A percentile compares a stretch with the other conserved stretches of the same genome.
phyloP scores from a whole-genome alignment of 1,284 basidiomycete genomes.

The Boletus semigastroideus region DNA sequence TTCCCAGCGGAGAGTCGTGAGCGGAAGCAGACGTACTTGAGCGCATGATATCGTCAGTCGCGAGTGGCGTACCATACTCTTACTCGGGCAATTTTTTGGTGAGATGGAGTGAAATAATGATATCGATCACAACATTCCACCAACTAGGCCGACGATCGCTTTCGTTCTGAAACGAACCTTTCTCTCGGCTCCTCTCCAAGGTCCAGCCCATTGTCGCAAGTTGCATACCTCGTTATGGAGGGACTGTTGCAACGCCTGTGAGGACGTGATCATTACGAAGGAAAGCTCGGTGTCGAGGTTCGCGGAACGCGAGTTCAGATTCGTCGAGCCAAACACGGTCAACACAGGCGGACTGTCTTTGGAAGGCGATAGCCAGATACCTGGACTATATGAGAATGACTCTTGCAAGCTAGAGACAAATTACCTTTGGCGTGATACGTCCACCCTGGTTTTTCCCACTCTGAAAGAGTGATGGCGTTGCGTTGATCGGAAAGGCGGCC shows the following conservation, averaged over 20 bases:
- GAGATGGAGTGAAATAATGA: slow-evolving; percentile 10
- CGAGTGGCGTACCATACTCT: background rate
- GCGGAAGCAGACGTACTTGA: background rate
- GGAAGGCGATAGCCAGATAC: slow-evolving; percentile 81
- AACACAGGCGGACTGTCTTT: slow-evolving; percentile 56
- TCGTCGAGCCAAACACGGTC: slow-evolving; percentile 94
- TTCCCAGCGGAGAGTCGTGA: slow-evolving; percentile 8
- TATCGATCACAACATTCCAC: slow-evolving; percentile 54
- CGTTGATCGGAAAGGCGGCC: slow-evolving; percentile 47
- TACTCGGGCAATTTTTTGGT: slow-evolving; percentile 5
- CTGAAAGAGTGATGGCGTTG: slow-evolving; percentile 67
- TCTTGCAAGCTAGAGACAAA: slow-evolving; percentile 3
- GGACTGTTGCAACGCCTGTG: slow-evolving; percentile 38
- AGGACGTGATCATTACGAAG: slow-evolving; percentile 78
- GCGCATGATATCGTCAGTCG: background rate
- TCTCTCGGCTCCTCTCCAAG: slow-evolving; percentile 65
- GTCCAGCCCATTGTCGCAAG: slow-evolving; percentile 45
- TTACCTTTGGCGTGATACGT: slow-evolving; percentile 98
- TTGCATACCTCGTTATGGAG: slow-evolving; percentile 47
- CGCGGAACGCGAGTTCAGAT: slow-evolving; percentile 90
- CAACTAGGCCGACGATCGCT: slow-evolving; percentile 61
- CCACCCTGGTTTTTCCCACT: slow-evolving; percentile 93
- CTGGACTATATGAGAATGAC: slow-evolving; percentile 40
- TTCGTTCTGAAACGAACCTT: slow-evolving; percentile 71
- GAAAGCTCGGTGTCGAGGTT: slow-evolving; percentile 93